A percentile compares a stretch with the other conserved stretches of the same genome.
Evolutionary conservation across 2,329 filamentous ascomycete genomes (phyloP).

Genomic region (Pezicula neosporulosa): DNA sequence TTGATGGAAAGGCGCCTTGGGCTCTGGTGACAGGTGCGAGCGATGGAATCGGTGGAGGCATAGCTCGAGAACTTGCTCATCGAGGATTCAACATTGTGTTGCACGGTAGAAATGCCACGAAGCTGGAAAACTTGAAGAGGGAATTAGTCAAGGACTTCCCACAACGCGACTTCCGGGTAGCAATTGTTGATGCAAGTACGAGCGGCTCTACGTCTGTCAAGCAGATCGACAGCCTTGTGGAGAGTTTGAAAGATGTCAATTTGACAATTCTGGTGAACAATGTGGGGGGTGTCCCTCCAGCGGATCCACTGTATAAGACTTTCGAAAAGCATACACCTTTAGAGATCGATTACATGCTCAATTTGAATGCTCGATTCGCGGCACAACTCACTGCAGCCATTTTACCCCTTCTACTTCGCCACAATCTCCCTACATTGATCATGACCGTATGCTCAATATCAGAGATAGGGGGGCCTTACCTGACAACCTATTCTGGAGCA

Average conservation of each 20-base stretch:
- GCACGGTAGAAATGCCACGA: constrained; percentile 50
- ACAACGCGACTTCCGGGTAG: constrained; percentile 30
- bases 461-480: constrained; percentile 42
- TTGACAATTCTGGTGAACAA: constrained; percentile 56
- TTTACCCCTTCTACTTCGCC: constrained; percentile 36
- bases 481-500: constrained; percentile 39
- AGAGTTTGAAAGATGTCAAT: constrained; percentile 28
- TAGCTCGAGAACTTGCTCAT: constrained; percentile 46
- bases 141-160: constrained; percentile 39
- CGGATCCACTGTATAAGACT: constrained; percentile 28
- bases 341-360: constrained; percentile 39
- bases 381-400: constrained; percentile 43
- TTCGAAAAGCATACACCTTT: constrained; percentile 32
- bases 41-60: constrained; percentile 50
- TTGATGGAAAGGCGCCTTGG: constrained; percentile 29
- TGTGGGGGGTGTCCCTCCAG: constrained; percentile 38
- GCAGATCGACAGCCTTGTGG: constrained; percentile 21
- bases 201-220: constrained; percentile 23
- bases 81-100: constrained; percentile 53
- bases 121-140: constrained; percentile 39
- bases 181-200: constrained; percentile 41
- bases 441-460: constrained; percentile 47
- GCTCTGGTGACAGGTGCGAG: constrained; percentile 50
- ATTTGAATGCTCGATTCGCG: constrained; percentile 47
- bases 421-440: constrained; percentile 40